Evolutionary conservation across 345 rosid genomes (phyloP), one percentile per base, ranked within the genome.

Genomic region (Trapa incisa): DNA sequence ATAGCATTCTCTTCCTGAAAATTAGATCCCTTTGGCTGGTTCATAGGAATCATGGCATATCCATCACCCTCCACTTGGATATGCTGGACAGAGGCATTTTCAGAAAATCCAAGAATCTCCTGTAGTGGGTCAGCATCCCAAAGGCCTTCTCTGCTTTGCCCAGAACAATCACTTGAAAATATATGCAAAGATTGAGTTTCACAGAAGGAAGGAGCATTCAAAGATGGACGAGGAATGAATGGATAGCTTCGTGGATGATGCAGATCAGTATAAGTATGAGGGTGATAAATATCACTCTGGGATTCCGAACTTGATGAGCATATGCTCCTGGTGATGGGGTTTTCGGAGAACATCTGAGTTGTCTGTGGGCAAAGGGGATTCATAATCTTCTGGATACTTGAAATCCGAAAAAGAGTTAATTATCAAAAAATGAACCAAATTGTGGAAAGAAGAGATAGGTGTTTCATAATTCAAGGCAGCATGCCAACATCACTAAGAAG

Each of bases 1-100:
- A 88, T 83, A 74, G 85, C 72, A 65, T 78, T 84, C 77, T 88
- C 83, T 62, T 86, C 87, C 54, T 75, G 79, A 94, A 86, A 88
- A 63, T 86, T 81, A 38, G 67, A 67, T 75, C 80, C 77, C 74
- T 73, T 79, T 37, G 72, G 61, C 47, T 79, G 78, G 67, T 78
- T 81, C 64, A 76, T 82, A 32, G 84, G 72, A 47, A 66, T 62
- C 71, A 80, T 66, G 65, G 71, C 75, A 72, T 78, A 79, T 54
- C 71, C 70, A 57, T 73, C 79, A 70, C 81, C 75, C 72, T 74
- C 91, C 64, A 72, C 75, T 68, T 68, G 83, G 70, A 72, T 76
- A 73, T 76, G 80, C 67, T 70, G 89, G 45, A 37, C 75, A 63
- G 78, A 54, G 67, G 64, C 72, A 75, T 75, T 80, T 69, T 76